Base-by-base conservation (phyloP, 2,329 filamentous ascomycete species). In the Cyanodermella asteris region DNA sequence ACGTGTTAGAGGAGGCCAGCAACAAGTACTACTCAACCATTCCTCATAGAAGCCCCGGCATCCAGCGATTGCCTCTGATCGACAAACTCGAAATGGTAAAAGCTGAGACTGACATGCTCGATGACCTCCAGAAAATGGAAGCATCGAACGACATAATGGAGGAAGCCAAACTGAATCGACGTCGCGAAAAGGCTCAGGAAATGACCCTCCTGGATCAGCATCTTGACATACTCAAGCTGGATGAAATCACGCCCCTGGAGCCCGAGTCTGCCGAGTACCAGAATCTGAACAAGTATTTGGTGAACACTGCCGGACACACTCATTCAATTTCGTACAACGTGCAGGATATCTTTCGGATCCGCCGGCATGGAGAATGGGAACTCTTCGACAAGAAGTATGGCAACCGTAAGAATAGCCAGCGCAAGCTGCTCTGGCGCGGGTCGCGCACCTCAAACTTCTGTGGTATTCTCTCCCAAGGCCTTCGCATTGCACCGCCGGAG, bases 371-470 rank as follows among this genome's bases (percentile, higher is more conserved):
- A 21, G 80, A 91, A 46, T 48, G 55, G 5, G 59, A 67, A 1
- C 71, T 74, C 1, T 82, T 82, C 39, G 46, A 66, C 5, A 47
- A 59, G 20, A 25, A 42, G 6, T 69, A 57, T 29, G 45, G 61
- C 12, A 56, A 51, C 2, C 38, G 59, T 23, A 41, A 56, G 7
- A 49, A 57, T n/a, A 63, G 62, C 24, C 64, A 87, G 41, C 65
- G 74, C 12, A 66, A 75, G 11, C 64, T 91, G 2, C 59, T 91
- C 4, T 91, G 80, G 80, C 80, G 91, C 42, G 80, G 80, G 11
- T 82, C 74, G 9, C 69, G 78, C 18, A 62, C 60, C 18, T 84
- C 75, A 27, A 91, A 91, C 44, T 90, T 72, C 35, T 77, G 72
- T 40, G 80, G 78, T 41, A 91, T 91, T 30, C 63, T 91, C 21